Percentiles rank a stretch among this genome's conserved stretches.
Conservation (phyloP, 148 eudicot species). For the Diospyros kaki region DNA sequence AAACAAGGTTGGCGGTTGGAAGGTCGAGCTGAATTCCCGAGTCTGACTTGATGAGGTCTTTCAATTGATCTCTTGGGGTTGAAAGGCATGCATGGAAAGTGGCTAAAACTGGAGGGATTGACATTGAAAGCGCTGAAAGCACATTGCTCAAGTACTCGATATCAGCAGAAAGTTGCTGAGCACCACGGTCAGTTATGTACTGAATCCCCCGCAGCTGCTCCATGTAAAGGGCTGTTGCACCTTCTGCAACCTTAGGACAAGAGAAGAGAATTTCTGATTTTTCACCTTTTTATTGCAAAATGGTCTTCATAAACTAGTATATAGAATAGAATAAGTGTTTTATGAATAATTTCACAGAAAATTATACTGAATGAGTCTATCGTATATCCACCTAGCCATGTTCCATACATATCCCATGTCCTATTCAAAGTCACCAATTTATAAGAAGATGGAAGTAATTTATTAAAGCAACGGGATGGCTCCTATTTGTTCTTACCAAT, state of each 20-base stretch:
- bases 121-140: slow-evolving; percentile 88
- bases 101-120: slow-evolving; percentile 65
- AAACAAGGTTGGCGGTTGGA: slow-evolving; percentile 46
- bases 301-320: too few species aligned
- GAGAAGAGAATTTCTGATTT: not conserved
- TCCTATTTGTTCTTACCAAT: not conserved
- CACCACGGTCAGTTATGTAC: slow-evolving; percentile 84
- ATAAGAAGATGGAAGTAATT: not conserved
- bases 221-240: slow-evolving; percentile 83
- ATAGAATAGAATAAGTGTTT: too few species aligned
- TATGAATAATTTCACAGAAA: too few species aligned
- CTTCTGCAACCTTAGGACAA: slow-evolving; percentile 76
- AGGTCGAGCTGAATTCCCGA: slow-evolving; percentile 38
- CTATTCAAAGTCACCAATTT: too few species aligned
- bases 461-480: not conserved
- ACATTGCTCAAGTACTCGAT: slow-evolving; percentile 89
- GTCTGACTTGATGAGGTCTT: slow-evolving; percentile 63
- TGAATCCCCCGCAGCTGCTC: slow-evolving; percentile 93
- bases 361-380: too few species aligned
- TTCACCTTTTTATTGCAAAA: too few species aligned
- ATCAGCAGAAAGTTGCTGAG: slow-evolving; percentile 86
- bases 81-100: slow-evolving; percentile 86
- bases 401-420: too few species aligned
- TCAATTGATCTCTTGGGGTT: slow-evolving; percentile 69
- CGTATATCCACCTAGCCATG: too few species aligned